These are phyloP conservation scores for Monosporascus sp. DNA, from an alignment of 2,329 filamentous ascomycete species.

Conservation along the genomic window DNA sequence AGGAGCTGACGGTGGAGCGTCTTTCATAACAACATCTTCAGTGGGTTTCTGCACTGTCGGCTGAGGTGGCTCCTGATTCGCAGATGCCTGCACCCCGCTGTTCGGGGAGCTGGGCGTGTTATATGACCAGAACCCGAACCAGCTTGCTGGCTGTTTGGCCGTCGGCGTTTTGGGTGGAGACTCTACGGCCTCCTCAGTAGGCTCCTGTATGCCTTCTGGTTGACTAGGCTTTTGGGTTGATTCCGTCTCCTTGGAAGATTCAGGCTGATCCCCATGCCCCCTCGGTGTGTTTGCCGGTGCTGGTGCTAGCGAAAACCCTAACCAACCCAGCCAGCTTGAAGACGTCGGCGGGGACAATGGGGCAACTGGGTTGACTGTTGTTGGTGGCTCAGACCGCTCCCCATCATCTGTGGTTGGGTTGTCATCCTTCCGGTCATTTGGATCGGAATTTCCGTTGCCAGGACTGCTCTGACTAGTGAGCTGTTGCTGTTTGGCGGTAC, in stretches of 20 bases:
- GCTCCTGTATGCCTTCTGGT: slow-evolving; percentile 11
- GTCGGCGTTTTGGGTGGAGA: slow-evolving; percentile 14
- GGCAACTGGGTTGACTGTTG: neutral
- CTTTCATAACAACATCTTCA: slow-evolving; percentile 38
- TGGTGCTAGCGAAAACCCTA: slow-evolving; percentile 27
- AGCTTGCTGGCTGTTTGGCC: slow-evolving; percentile 19
- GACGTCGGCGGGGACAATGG: slow-evolving; percentile 24
- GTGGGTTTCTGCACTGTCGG: slow-evolving; percentile 23
- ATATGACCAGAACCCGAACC: slow-evolving; percentile 31
- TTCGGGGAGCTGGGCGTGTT: slow-evolving; percentile 8
- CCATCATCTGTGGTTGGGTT: slow-evolving; percentile 5
- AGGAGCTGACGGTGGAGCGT: slow-evolving; percentile 31
- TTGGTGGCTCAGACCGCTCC: slow-evolving; percentile 10
- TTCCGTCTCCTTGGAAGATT: slow-evolving; percentile 9
- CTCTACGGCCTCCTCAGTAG: slow-evolving; percentile 6
- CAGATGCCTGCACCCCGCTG: slow-evolving; percentile 4
- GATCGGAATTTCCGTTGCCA: slow-evolving; percentile 1
- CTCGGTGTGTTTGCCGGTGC: slow-evolving; percentile 7
- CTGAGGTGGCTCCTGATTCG: slow-evolving; percentile 11
- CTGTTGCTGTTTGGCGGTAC: slow-evolving; percentile 12
- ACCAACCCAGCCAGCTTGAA: slow-evolving; percentile 53
- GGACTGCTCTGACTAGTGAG: slow-evolving; percentile 3
- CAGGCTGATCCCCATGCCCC: slow-evolving; percentile 7
- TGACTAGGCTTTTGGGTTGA: slow-evolving; percentile 10
- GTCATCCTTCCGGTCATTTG: slow-evolving; percentile 6